These are phyloP conservation scores for Daedaleopsis nitida DNA, from an alignment of 768 basidiomycete genomes.

Conservation along the genomic window DNA sequence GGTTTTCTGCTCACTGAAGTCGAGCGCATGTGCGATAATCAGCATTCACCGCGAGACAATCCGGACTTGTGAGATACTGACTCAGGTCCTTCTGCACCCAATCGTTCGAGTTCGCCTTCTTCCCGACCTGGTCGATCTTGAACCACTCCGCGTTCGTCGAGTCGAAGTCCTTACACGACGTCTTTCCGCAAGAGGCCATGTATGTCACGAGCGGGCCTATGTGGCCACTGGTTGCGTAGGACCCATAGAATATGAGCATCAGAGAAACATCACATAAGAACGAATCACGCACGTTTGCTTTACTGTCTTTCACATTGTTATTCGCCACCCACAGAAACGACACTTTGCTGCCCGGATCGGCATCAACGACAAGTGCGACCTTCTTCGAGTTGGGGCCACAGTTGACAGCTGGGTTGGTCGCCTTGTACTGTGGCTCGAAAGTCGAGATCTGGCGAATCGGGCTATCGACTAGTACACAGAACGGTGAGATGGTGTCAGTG, in stretches of 20 bases:
- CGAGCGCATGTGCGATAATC: neutral
- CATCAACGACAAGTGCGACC: neutral
- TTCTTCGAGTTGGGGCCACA: neutral
- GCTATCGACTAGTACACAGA: neutral
- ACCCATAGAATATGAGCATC: neutral
- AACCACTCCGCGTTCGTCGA: neutral
- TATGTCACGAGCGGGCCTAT: neutral
- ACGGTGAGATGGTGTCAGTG: too few relatives aligned
- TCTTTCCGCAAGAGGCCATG: neutral
- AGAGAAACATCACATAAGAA: too few relatives aligned
- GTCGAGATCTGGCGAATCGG: neutral
- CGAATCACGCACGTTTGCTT: neutral
- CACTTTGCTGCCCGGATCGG: neutral
- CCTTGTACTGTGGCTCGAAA: neutral
- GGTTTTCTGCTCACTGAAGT: neutral
- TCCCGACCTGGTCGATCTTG: neutral
- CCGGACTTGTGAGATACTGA: neutral
- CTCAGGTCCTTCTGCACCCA: neutral
- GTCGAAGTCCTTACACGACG: neutral
- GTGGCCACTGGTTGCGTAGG: neutral
- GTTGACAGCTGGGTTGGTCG: neutral
- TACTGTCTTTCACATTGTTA: neutral
- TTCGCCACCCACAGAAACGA: neutral
- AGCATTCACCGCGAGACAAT: neutral
- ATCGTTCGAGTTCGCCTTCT: neutral